Base-by-base conservation (phyloP, 352 stramenopile genomes). In the Phytophthora lateralis region DNA sequence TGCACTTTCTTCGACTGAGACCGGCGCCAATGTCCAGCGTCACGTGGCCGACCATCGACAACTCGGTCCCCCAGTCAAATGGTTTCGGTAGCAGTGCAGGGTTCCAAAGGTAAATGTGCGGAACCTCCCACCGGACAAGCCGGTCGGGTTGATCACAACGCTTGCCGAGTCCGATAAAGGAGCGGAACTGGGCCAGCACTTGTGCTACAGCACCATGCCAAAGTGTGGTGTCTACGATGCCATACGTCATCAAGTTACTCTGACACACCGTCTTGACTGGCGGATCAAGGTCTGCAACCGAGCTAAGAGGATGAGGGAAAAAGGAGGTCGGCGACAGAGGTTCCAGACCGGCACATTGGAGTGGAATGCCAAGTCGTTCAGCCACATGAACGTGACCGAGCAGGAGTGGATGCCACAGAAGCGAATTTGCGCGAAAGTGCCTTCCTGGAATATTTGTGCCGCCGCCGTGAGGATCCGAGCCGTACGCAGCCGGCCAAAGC, bases 21-120 rank as follows among this genome's bases (percentile, higher is more conserved):
- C 57, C 60, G 27, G 18, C 55, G 14, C 26, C 34, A 30, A 51
- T n/a, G 9, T 55, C 38, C 21, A 65, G 59, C 26, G 61, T 60
- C 37, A 76, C 58, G 24, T 73, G 71, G 3, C 73, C 73, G 17
- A 70, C 69, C 15, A 79, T 44, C 6, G 53, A 54, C 9, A 82
- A 38, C 21, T 82, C 73, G 4, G 20, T 50, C n/a, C 68, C 63
- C 71, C 71, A 83, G 51, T 83, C 75, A 6, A 65, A n/a, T n/a
- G 63, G 69, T 26, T 73, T 80, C 2, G 58, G 49, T 10, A 83
- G 37, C 11, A 83, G 24, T 4, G 41, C 30, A 30, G 69, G 49
- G 18, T 73, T 80, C 68, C 71, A 80, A 4, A 78, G 41, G 39
- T 83, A 83, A 38, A 70, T 75, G 48, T 78, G 63, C 12, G 75